phyloP scores from a whole-genome alignment of 805 yeast genomes.

The Sugiyamaella qingdaonensis region DNA sequence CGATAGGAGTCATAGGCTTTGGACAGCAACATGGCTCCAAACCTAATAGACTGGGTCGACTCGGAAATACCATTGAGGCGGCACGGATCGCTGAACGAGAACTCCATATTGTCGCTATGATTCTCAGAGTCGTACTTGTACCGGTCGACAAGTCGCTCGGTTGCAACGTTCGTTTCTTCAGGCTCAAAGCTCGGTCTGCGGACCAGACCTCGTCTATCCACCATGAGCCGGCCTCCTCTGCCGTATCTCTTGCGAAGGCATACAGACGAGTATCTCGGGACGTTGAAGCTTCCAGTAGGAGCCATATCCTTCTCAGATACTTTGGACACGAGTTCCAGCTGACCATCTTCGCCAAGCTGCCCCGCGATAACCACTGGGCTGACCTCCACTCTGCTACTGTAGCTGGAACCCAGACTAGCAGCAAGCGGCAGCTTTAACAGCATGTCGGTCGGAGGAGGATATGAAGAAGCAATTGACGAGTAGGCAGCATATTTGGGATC shows the following conservation, averaged over 20 bases:
- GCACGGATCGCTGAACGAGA: constrained; percentile 74
- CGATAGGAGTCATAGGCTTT: constrained; percentile 78
- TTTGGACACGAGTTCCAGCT: constrained; percentile 16
- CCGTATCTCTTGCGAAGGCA: constrained; percentile 68
- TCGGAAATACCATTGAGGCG: constrained; percentile 74
- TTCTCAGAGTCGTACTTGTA: constrained; percentile 66
- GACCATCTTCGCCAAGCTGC: constrained; percentile 18
- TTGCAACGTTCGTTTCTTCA: constrained; percentile 28
- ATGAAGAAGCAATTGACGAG: constrained; percentile 59
- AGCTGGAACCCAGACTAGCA: constrained; percentile 26
- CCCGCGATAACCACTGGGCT: constrained; percentile 23
- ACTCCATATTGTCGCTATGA: constrained; percentile 41
- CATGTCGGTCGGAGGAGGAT: constrained; percentile 41
- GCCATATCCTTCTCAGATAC: constrained; percentile 19
- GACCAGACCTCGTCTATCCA: constrained; percentile 66
- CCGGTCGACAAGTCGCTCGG: constrained; percentile 45
- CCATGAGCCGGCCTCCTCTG: constrained; percentile 60
- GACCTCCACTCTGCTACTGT: constrained; percentile 24
- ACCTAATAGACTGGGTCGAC: constrained; percentile 83
- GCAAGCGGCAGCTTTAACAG: constrained; percentile 27
- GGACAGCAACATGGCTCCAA: constrained; percentile 85
- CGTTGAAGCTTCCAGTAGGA: constrained; percentile 15
- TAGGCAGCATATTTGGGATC: constrained; percentile 69
- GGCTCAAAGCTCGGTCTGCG: constrained; percentile 25
- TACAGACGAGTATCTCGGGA: constrained; percentile 27